Base-by-base conservation (phyloP, 352 stramenopile species). In the Globisporangium parvum region DNA sequence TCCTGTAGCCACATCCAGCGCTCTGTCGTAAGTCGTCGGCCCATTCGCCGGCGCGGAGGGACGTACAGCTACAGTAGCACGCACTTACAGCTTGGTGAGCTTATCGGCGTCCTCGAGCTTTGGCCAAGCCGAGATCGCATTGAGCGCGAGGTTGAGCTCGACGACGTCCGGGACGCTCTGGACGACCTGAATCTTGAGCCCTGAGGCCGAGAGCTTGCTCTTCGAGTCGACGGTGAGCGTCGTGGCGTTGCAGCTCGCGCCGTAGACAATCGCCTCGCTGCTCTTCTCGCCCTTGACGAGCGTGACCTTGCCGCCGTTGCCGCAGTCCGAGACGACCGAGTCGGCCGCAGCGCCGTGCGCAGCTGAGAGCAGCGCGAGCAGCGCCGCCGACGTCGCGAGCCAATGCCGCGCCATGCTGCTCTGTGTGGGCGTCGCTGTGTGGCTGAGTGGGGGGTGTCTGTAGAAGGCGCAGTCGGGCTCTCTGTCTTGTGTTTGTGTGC, bases 141-240 rank as follows among this genome's bases (percentile, higher is more conserved):
- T 84, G n/a, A 75, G 60, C 31, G 73, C 73, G 26, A 84, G 64
- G 47, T 71, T 83, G 66, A 87, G 66, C 47, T 65, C 73, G 37
- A 70, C 62, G 41, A 76, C 58, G 52, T 85, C 54, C 4, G 80
- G 77, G 15, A 69, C 59, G 54, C 75, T 85, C 21, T 69, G 49
- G 12, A 90, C 67, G 45, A 66, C 50, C 58, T 82, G 18, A 60
- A 90, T 87, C 49, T 65, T 65, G 54, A 73, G 48, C 1, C 57
- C 69, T 31, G 54, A 69, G 46, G 70, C 79, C 17, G 54, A 60
- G 28, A 89, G 65, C 47, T 67, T 69, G 50, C 51, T 55, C 47
- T 71, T 65, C 21, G 67, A 60, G 53, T 52, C 60, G 39, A 85
- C 66, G 9, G 50, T 47, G 31, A 88, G 44, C 15, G 54, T 47